These are phyloP conservation scores for Ambrosiella beaveri DNA, from an alignment of 2,329 filamentous ascomycete genomes.

Conservation along the genomic window DNA sequence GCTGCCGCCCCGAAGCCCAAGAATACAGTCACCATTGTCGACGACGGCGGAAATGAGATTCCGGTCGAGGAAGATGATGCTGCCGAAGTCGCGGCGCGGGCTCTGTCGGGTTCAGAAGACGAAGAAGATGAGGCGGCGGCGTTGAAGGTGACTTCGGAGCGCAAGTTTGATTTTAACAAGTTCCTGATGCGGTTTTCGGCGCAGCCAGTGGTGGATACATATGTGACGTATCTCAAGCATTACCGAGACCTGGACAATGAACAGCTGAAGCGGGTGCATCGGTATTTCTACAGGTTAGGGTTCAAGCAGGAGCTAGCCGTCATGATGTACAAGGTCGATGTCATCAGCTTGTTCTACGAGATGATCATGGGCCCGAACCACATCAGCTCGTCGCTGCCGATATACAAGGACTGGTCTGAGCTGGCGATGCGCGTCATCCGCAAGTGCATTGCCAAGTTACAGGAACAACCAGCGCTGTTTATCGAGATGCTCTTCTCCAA, in stretches of 20 bases:
- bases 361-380: slow-evolving; percentile 76
- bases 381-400: slow-evolving; percentile 46
- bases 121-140: slow-evolving; percentile 51
- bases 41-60: slow-evolving; percentile 6
- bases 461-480: slow-evolving; percentile 68
- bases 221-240: slow-evolving; percentile 60
- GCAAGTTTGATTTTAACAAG: slow-evolving; percentile 82
- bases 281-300: slow-evolving; percentile 82
- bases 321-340: slow-evolving; percentile 78
- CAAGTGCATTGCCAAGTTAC: slow-evolving; percentile 66
- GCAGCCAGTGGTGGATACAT: slow-evolving; percentile 77
- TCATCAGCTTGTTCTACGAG: slow-evolving; percentile 69
- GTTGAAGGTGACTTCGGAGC: slow-evolving; percentile 56
- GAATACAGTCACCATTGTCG: slow-evolving; percentile 4
- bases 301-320: slow-evolving; percentile 90
- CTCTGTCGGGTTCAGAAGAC: slow-evolving; percentile 26
- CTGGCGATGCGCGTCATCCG: slow-evolving; percentile 69
- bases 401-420: slow-evolving; percentile 81
- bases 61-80: slow-evolving; percentile 16
- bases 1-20: slow-evolving; percentile 17
- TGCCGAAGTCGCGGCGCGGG: slow-evolving; percentile 14
- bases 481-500: slow-evolving; percentile 95
- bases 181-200: slow-evolving; percentile 69
- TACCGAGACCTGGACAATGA: slow-evolving; percentile 63
- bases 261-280: slow-evolving; percentile 80